Conservation (phyloP, 129 eudicot species). For the Cynara cardunculus region DNA sequence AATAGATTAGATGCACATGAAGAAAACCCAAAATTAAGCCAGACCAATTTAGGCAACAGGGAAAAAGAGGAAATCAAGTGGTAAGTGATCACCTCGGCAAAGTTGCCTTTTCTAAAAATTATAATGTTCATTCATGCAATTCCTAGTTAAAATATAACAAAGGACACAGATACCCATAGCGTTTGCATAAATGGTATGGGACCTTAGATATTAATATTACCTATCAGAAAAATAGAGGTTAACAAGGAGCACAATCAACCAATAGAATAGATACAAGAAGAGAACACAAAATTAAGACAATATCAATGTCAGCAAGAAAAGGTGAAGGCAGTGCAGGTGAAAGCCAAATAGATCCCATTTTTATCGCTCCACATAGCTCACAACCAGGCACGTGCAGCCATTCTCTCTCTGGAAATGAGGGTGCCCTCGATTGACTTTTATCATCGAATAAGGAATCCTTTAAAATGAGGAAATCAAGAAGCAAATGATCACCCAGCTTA, state of each 20-base stretch:
- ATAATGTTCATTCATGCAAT: background rate
- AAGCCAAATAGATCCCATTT: no score
- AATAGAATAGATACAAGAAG: background rate
- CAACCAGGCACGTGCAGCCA: no score
- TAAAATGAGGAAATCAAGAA: background rate
- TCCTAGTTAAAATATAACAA: background rate
- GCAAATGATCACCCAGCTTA: background rate
- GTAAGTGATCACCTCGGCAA: slow-evolving; percentile 18
- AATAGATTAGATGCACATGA: background rate
- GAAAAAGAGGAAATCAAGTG: background rate
- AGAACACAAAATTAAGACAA: background rate
- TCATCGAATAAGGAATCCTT: no score
- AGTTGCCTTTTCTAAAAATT: background rate
- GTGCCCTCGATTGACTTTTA: no score
- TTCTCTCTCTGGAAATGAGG: no score
- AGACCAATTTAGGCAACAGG: background rate
- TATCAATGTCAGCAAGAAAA: background rate
- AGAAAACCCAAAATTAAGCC: background rate
- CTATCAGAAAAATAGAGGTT: background rate
- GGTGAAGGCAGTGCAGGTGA: no score
- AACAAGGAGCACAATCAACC: background rate
- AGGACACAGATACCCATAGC: background rate
- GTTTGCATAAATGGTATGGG: background rate
- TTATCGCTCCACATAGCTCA: no score
- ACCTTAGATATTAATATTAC: background rate